These are phyloP conservation scores for Heimioporus sp. DNA, from an alignment of 768 basidiomycete genomes.

Conservation along the genomic window DNA sequence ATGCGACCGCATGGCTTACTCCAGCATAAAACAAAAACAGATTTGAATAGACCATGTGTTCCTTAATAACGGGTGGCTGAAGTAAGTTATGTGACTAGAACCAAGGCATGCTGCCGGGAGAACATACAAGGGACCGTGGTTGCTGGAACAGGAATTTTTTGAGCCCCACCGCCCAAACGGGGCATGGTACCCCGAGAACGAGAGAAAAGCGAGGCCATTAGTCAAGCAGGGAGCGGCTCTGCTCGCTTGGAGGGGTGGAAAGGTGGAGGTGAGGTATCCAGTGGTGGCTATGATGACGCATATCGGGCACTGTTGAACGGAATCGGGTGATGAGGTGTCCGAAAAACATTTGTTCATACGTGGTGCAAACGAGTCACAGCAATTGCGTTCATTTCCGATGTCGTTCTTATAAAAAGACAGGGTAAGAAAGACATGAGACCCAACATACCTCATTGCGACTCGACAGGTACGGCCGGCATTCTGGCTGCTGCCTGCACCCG, in stretches of 20 bases:
- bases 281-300: conserved; percentile 27
- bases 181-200: too few relatives aligned
- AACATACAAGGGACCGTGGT: conserved; percentile 26
- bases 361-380: conserved; percentile 26
- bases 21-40: conserved; percentile 25
- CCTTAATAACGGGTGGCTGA: conserved; percentile 30
- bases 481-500: too few relatives aligned
- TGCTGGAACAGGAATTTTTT: conserved; percentile 18
- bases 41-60: conserved; percentile 21
- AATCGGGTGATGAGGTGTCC: conserved; percentile 31
- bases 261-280: conserved; percentile 16
- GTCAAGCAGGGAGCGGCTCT: conserved; percentile 32
- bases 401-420: conserved; percentile 28
- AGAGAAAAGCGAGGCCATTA: conserved; percentile 21
- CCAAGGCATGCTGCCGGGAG: conserved; percentile 11
- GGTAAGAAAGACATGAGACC: conserved; percentile 11
- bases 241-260: conserved; percentile 19
- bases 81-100: conserved; percentile 19
- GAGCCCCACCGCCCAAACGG: conserved; percentile 7
- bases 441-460: conserved; percentile 20
- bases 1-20: conserved; percentile 18
- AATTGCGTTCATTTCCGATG: conserved; percentile 36
- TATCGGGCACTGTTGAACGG: conserved; percentile 28
- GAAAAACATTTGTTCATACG: conserved; percentile 18
- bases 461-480: too few relatives aligned